A percentile compares a stretch with the other conserved stretches of the same genome.
Conservation (phyloP, 1,284 basidiomycete species). For the Ceratobasidium sp. region DNA sequence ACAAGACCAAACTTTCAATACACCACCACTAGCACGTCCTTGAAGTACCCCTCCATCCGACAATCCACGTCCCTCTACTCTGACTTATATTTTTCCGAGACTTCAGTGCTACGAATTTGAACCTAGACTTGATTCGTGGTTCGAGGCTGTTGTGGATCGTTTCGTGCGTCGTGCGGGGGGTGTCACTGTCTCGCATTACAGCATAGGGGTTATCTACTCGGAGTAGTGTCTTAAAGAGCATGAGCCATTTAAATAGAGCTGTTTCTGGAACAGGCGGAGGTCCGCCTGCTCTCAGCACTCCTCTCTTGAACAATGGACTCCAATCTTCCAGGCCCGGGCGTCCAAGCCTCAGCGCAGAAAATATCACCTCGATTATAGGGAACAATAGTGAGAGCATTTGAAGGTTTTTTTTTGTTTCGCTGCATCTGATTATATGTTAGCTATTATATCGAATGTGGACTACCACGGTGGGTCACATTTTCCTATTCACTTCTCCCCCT, state of each 20-base stretch:
- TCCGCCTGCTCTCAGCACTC: conserved; percentile 9
- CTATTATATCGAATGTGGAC: conserved; percentile 17
- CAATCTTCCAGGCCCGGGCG: not conserved
- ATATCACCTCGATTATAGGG: not conserved
- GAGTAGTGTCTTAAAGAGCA: not conserved
- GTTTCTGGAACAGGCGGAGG: conserved; percentile 13
- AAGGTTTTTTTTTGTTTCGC: not conserved
- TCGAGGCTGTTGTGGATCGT: no score
- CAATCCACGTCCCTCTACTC: no score
- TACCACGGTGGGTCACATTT: not conserved
- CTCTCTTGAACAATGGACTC: conserved; percentile 23
- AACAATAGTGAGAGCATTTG: conserved; percentile 6
- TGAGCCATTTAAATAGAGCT: conserved; percentile 34
- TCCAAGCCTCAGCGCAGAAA: not conserved
- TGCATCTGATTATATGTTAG: not conserved
- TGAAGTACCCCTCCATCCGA: no score
- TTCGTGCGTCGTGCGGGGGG: no score
- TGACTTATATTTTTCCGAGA: no score
- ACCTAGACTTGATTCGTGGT: no score
- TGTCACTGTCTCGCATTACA: no score
- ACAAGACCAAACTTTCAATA: no score
- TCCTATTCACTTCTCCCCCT: not conserved
- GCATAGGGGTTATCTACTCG: no score
- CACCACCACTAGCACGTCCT: no score
- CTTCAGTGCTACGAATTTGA: no score